Evolutionary conservation across 306 rosid species (phyloP), one percentile per base, ranked within the genome.

Genomic region (Purshia tridentata): DNA sequence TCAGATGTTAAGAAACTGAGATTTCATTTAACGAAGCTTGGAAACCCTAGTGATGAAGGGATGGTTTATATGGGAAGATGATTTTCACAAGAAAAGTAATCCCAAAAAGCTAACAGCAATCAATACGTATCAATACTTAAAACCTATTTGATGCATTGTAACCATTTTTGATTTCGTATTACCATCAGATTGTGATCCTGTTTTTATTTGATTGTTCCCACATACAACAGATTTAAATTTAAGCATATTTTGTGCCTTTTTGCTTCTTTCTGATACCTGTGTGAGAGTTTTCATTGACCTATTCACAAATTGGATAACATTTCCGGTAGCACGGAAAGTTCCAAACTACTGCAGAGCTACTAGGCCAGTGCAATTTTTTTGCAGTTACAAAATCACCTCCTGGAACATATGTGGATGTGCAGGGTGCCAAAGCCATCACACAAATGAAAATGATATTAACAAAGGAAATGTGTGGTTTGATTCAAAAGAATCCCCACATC

Each of bases 1-100:
- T 73, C 83, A 9, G 83, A 74, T 22, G 72, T 79, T 4, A 73
- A 45, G 16, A 69, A 64, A 29, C 45, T 79, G 47, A 61, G 50
- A 54, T 44, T 75, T 52, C 65, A 68, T 55, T 44, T 79, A n/a
- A 13, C 42, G 4, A 61, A 52, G 71, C 47, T 58, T 2, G 71
- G 62, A 73, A 72, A 22, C 53, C 77, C 72, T 64, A 47, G 10
- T n/a, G 37, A 79, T 9, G 71, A 45, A 10, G 66, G 66, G 67
- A 49, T 49, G 78, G 18, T 67, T 53, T 78, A 58, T 19, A 35
- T 48, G 55, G 74, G 77, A 48, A 72, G 77, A 65, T 72, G 53
- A 65, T 40, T 37, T 58, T 18, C 55, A 29, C 56, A 44, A 11
- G 39, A 9, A 58, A 42, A 29, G 41, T 7, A 9, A 56, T 23